phyloP scores from a whole-genome alignment of 148 eudicot genomes.

The Amaranthus cruentus region DNA sequence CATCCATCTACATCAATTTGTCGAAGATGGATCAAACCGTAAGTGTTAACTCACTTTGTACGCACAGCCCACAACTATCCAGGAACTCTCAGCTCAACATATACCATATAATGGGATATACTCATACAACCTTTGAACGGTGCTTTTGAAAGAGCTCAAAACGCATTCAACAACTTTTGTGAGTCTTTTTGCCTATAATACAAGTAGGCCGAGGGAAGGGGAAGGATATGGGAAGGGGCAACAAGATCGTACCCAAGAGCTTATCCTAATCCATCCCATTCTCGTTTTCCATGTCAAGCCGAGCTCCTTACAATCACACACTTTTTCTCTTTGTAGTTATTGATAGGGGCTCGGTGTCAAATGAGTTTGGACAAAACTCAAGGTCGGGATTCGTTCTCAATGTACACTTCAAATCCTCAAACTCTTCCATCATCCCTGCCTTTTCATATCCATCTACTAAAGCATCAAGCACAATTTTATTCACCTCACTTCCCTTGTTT shows the following conservation, averaged over 20 bases:
- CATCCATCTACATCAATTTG: not conserved
- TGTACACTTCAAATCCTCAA: conserved; percentile 14
- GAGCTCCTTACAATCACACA: conserved; percentile 15
- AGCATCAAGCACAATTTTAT: conserved; percentile 12
- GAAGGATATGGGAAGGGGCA: too few relatives aligned
- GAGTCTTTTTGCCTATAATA: too few relatives aligned
- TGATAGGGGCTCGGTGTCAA: conserved; percentile 3
- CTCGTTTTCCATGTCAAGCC: conserved; percentile 16
- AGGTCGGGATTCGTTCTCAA: conserved; percentile 21
- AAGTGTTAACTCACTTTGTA: too few relatives aligned
- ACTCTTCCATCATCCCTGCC: conserved; percentile 32
- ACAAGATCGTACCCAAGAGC: too few relatives aligned
- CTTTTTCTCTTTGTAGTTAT: conserved; percentile 17
- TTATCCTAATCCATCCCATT: conserved; percentile 1
- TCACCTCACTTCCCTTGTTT: conserved; percentile 27
- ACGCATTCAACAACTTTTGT: too few relatives aligned
- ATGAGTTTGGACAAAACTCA: conserved; percentile 6
- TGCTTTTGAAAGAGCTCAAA: too few relatives aligned
- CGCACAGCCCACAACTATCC: too few relatives aligned
- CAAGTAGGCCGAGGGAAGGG: too few relatives aligned
- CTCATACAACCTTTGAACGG: too few relatives aligned
- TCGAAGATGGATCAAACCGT: not conserved
- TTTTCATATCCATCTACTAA: conserved; percentile 26
- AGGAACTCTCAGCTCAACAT: too few relatives aligned
- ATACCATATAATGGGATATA: too few relatives aligned